Base-by-base conservation (phyloP, 306 rosid species). In the Cucumis hystrix region DNA sequence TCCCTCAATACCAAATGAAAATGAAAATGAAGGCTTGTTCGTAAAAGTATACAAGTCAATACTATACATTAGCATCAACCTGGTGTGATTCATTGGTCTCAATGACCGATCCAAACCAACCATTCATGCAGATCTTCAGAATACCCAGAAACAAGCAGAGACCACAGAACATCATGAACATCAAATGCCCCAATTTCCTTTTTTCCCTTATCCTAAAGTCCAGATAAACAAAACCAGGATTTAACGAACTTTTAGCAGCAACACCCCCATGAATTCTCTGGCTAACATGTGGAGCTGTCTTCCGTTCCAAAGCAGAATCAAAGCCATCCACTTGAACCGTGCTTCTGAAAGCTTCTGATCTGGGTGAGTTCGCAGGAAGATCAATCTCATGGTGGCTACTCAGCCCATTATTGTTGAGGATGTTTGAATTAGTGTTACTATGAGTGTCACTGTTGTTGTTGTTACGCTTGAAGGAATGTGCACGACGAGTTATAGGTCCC, bases 71-170 rank as follows among this genome's bases (percentile, higher is more conserved):
- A 62, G 54, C 51, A 54, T 83, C 58, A 57, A 95, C 99, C 97
- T 83, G 83, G 79, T 80, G 80, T 28, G 85, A 85, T 80, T 84
- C 83, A 30, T 90, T 85, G 83, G 77, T 80, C 59, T 92, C 93
- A 20, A 95, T 85, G 66, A 93, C 88, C 79, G 93, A 95, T 95
- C 99, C 97, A 83, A 95, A 87, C 99, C 99, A 95, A 1, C 99
- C 97, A 84, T 90, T 88, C 12, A 94, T 90, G 76, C 97, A 92
- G n/a, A 95, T 95, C 88, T 92, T 95, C 39, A 95, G 57, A 52
- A 92, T 85, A 54, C 96, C 99, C 39, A 95, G 84, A 85, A 95
- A 95, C 78, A 95, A 76, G 77, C 99, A 95, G 64, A 88, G 43
- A 25, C 93, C 96, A 82, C 99, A 95, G 76, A 95, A 95, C 61